Conservation (phyloP, 1,139 yeast species). For the Yamadazyma sp. region DNA sequence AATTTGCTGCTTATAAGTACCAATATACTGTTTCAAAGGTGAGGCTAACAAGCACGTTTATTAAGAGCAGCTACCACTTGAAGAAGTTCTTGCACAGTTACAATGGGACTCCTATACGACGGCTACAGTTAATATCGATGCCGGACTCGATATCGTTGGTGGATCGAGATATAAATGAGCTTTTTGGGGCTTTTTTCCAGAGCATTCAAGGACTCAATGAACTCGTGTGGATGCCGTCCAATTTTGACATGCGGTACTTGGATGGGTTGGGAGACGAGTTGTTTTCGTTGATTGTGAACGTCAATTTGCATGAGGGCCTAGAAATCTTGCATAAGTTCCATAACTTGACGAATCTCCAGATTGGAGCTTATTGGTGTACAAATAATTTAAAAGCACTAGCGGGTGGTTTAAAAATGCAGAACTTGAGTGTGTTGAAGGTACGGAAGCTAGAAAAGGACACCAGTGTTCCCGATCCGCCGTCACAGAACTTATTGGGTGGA, state of each 20-base stretch:
- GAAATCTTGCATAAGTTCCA: conserved; percentile 19
- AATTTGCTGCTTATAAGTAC: conserved; percentile 17
- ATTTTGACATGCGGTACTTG: conserved; percentile 31
- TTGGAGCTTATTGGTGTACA: conserved; percentile 28
- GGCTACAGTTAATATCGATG: conserved; percentile 26
- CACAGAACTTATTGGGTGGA: conserved; percentile 6
- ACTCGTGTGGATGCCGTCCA: conserved; percentile 35
- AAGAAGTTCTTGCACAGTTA: conserved; percentile 27
- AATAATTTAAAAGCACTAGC: conserved; percentile 18
- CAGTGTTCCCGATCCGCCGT: conserved; percentile 17
- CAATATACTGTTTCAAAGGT: conserved; percentile 6
- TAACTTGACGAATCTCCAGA: conserved; percentile 24
- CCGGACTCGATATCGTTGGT: conserved; percentile 39
- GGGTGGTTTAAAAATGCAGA: conserved; percentile 11
- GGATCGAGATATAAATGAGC: conserved; percentile 39
- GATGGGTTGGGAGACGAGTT: conserved; percentile 22
- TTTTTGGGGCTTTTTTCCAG: conserved; percentile 57
- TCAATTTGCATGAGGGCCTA: conserved; percentile 21
- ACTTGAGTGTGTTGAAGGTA: conserved; percentile 18
- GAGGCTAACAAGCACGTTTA: conserved; percentile 22
- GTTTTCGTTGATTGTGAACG: conserved; percentile 24
- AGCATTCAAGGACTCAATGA: conserved; percentile 37
- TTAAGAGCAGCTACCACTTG: conserved; percentile 35
- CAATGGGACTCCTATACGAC: conserved; percentile 8
- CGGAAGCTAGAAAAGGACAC: conserved; percentile 20